A percentile compares a stretch with the other conserved stretches of the same genome.
These are phyloP conservation scores for Podila verticillata DNA, from an alignment of 192 early-diverging fungal species.

Conservation along the genomic window DNA sequence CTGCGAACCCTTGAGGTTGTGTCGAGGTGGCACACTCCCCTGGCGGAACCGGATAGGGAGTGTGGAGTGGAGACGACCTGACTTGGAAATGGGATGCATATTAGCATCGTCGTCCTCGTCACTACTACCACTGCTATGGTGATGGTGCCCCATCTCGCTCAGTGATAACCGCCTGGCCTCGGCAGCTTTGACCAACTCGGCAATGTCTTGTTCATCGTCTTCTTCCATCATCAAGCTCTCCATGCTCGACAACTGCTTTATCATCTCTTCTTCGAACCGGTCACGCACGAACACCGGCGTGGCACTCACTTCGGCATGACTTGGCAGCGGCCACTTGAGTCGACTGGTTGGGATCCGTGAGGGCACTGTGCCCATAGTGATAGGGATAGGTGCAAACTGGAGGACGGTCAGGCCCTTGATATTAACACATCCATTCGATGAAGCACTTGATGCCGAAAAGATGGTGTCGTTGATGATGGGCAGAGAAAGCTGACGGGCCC, in stretches of 20 bases:
- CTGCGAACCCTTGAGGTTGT: background rate
- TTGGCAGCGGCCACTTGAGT: constrained; percentile 37
- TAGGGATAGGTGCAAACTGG: constrained; percentile 28
- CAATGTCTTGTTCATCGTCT: constrained; percentile 22
- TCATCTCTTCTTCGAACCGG: constrained; percentile 46
- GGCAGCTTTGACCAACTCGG: constrained; percentile 2
- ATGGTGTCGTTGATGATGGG: constrained; percentile 6
- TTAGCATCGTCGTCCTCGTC: constrained; percentile 4
- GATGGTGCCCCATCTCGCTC: background rate
- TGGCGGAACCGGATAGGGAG: constrained; percentile 17
- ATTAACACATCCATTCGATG: background rate
- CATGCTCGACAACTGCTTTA: constrained; percentile 34
- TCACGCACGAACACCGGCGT: constrained; percentile 31
- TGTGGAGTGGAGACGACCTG: background rate
- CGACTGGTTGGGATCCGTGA: background rate
- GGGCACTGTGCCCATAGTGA: constrained; percentile 16
- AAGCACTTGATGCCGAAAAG: constrained; percentile 1
- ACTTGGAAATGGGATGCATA: background rate
- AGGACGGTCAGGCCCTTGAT: background rate
- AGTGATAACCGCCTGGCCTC: background rate
- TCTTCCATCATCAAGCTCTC: constrained; percentile 40
- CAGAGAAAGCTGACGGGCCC: background rate
- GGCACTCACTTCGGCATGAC: constrained; percentile 19
- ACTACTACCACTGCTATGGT: constrained; percentile 1
- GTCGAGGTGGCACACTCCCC: background rate